Base-by-base conservation (phyloP, 495 filamentous ascomycete species). In the Lasiosphaeriaceae sp. region DNA sequence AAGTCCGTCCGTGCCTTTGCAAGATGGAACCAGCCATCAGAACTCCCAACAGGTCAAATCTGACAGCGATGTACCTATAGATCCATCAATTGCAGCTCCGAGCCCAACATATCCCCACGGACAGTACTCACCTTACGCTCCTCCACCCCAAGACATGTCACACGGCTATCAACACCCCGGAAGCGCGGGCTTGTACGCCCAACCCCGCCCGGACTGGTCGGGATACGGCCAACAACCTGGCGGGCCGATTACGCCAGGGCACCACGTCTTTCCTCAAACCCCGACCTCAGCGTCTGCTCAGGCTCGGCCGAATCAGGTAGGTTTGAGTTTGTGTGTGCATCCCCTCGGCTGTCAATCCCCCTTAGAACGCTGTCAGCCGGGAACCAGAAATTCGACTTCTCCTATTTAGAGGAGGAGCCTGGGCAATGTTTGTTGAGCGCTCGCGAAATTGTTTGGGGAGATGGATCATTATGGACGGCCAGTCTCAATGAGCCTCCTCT, bases 11-110 rank as follows among this genome's bases (percentile, higher is more conserved):
- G 83, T 87, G 80, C 81, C 83, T 83, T 78, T 87, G 78, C 81
- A 83, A 80, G 84, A 88, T 87, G 85, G 83, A 74, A 81, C 79
- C 67, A 82, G 83, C 75, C 80, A 82, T 80, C 82, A 88, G 76
- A 80, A 80, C 67, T 77, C 80, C 66, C 77, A 84, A 69, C 86
- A 86, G 78, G 79, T 83, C 72, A 90, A 89, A 74, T 93, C 90
- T 96, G 88, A 96, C 91, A 81, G 82, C 84, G 86, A 90, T 83
- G 83, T 94, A 78, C 92, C 90, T 88, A 89, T 96, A 97, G 94
- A 98, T 95, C 91, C 93, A 61, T 92, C 91, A 64, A 94, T 97
- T 64, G 88, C 94, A 72, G 87, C 89, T 64, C 86, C 90, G 56
- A 96, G 91, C 79, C 90, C 93, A 51, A 89, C 90, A 60, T 96